Percentiles rank a stretch among this genome's conserved stretches.
Conservation (phyloP, 768 basidiomycete genomes). For the Rhodocollybia butyracea region DNA sequence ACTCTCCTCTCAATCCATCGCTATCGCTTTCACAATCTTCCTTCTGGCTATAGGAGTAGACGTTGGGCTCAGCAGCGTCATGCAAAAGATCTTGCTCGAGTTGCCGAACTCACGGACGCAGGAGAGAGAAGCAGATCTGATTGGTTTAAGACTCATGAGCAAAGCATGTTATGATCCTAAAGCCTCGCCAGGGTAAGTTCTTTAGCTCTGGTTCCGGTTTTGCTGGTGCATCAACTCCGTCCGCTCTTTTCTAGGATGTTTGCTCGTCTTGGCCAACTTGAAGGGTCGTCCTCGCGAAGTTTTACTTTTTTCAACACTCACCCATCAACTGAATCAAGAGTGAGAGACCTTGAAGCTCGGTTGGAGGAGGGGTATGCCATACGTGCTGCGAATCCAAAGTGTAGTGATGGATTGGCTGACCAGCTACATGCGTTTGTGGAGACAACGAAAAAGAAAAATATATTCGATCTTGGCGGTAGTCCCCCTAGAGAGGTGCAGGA, state of each 20-base stretch:
- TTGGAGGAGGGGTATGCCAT: slow-evolving; percentile 58
- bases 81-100: slow-evolving; percentile 53
- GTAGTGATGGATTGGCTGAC: too few species aligned
- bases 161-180: slow-evolving; percentile 85
- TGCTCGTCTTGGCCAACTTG: slow-evolving; percentile 55
- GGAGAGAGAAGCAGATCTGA: slow-evolving; percentile 86
- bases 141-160: slow-evolving; percentile 79
- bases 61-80: slow-evolving; percentile 42
- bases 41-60: slow-evolving; percentile 44
- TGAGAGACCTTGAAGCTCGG: slow-evolving; percentile 42
- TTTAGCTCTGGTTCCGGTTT: neutral
- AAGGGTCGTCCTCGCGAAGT: slow-evolving; percentile 31
- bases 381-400: slow-evolving; percentile 53
- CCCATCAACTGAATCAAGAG: slow-evolving; percentile 75
- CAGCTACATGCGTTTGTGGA: too few species aligned
- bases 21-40: slow-evolving; percentile 37
- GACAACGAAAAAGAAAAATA: too few species aligned
- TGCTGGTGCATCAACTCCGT: neutral
- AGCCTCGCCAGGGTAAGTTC: slow-evolving; percentile 65
- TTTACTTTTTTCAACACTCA: slow-evolving; percentile 74
- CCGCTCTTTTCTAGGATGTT: slow-evolving; percentile 53
- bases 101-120: slow-evolving; percentile 82
- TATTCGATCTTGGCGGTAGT: too few species aligned
- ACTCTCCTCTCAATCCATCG: slow-evolving; percentile 41
- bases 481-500: too few species aligned